Evolutionary conservation across 192 early-diverging fungal genomes (phyloP).

Genomic region (Phlyctochytrium arcticum): DNA sequence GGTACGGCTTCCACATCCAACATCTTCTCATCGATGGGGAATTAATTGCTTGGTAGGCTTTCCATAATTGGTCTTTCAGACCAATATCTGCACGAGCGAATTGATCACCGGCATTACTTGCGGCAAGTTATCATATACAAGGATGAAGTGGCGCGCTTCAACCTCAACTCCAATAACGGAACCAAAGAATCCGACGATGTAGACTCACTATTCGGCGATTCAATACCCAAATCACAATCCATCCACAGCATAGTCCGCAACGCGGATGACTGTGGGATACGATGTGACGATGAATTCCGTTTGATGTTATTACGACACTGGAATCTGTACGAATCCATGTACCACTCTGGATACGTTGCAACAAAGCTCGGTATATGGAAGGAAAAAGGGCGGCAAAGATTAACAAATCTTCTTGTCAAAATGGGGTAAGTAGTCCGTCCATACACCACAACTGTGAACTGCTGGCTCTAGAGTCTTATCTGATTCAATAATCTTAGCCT

Average conservation of each 20-base stretch:
- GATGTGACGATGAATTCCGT: conserved; percentile 71
- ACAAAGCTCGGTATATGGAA: conserved; percentile 87
- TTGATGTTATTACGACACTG: conserved; percentile 89
- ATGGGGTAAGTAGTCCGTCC: conserved; percentile 79
- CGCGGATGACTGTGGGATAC: conserved; percentile 53
- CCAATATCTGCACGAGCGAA: conserved; percentile 71
- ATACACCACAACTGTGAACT: too few relatives aligned
- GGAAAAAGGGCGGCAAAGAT: conserved; percentile 68
- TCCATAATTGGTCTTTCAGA: conserved; percentile 79
- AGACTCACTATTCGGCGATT: conserved; percentile 19
- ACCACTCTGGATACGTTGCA: conserved; percentile 81
- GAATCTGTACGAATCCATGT: conserved; percentile 86
- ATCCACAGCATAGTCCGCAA: neutral
- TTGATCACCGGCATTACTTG: conserved; percentile 65
- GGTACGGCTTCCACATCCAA: conserved; percentile 62
- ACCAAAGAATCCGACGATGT: conserved; percentile 21
- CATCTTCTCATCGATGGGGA: too few relatives aligned
- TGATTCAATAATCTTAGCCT: conserved; percentile 55
- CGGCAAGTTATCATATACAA: conserved; percentile 57
- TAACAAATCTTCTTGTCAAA: conserved; percentile 82
- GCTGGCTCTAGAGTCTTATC: too few relatives aligned
- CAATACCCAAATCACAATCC: neutral
- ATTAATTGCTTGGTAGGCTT: conserved; percentile 41
- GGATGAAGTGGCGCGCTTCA: conserved; percentile 67
- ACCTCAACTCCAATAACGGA: neutral